phyloP scores from a whole-genome alignment of 1,284 basidiomycete genomes.

The Trametes versicolor region DNA sequence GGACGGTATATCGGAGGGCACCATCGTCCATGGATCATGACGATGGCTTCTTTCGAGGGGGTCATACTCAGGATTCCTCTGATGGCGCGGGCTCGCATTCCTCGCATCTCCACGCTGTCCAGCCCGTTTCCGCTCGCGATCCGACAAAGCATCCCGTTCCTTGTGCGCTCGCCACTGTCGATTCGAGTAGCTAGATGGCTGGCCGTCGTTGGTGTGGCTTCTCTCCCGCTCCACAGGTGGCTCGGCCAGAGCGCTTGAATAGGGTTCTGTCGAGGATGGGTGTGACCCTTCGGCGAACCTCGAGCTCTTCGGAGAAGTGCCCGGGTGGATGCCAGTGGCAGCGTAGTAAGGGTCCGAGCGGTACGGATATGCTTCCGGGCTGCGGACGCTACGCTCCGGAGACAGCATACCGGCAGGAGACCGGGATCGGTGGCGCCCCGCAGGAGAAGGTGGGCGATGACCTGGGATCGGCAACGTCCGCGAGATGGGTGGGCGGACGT shows the following conservation, averaged over 20 bases:
- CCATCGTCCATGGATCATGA: slow-evolving; percentile 55
- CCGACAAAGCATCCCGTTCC: slow-evolving; percentile 31
- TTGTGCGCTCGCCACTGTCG: slow-evolving; percentile 45
- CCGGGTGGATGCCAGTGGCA: slow-evolving; percentile 29
- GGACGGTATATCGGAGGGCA: slow-evolving; percentile 46
- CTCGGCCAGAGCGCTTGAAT: slow-evolving; percentile 56
- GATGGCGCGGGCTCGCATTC: slow-evolving; percentile 24
- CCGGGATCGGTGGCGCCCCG: slow-evolving; percentile 37
- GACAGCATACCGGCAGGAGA: slow-evolving; percentile 50
- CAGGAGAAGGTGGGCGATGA: slow-evolving; percentile 44
- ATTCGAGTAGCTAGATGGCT: slow-evolving; percentile 29
- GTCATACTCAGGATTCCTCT: slow-evolving; percentile 30
- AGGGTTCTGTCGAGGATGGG: slow-evolving; percentile 49
- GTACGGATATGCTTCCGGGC: slow-evolving; percentile 33
- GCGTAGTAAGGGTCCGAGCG: slow-evolving; percentile 36
- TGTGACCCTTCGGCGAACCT: slow-evolving; percentile 37
- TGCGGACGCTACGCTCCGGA: slow-evolving; percentile 51
- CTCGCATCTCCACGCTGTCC: slow-evolving; percentile 5
- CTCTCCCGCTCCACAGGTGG: slow-evolving; percentile 59
- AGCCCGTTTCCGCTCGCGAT: slow-evolving; percentile 19
- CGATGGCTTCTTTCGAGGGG: slow-evolving; percentile 12
- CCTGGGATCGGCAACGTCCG: slow-evolving; percentile 43
- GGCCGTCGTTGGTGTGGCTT: slow-evolving; percentile 51
- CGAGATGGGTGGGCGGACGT: slow-evolving; percentile 50
- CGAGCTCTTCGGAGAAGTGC: slow-evolving; percentile 34